Base-by-base conservation (phyloP, 1,139 yeast species). In the Diutina pseudorugosa region DNA sequence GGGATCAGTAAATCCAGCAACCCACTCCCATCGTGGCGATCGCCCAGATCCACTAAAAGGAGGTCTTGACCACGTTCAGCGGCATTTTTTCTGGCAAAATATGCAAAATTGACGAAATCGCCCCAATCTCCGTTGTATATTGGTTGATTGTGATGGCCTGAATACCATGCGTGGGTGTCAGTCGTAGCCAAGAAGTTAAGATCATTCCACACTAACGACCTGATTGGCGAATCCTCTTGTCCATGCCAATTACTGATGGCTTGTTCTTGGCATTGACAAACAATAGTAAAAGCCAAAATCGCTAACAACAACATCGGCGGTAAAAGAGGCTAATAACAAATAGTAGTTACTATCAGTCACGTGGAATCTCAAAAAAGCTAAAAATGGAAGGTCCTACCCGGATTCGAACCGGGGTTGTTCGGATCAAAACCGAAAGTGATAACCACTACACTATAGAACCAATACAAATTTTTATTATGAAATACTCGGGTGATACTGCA, bases 131-230 rank as follows among this genome's bases (percentile, higher is more conserved):
- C 95, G 50, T 83, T 77, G 64, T 84, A 93, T 55, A 77, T 79
- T 30, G 77, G 74, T 65, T 90, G 96, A 58, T 82, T 80, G 44
- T 79, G 59, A 67, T 91, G 98, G 0, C 98, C 97, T 4, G 91
- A 81, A 56, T 85, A 79, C 98, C 98, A 93, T 0, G 93, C 94
- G 65, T 93, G 98, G 2, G 97, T 91, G 61, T 93, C 98, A 0
- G 98, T 93, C 1, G 98, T 90, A 61, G 90, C 97, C 41, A 91
- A 61, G 60, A 93, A 85, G 69, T 93, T 93, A 52, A 91, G 57
- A 56, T 83, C 79, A 1, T 40, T 47, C 43, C 41, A 25, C 19
- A 23, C 11, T 14, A 41, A 19, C 21, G 42, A 33, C 14, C 48
- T 41, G 16, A 47, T 36, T n/a, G 19, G 44, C 18, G 44, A 45